These are phyloP conservation scores for Liriodendron chinense DNA, from an alignment of 164 flowering plant genomes.

Conservation along the genomic window DNA sequence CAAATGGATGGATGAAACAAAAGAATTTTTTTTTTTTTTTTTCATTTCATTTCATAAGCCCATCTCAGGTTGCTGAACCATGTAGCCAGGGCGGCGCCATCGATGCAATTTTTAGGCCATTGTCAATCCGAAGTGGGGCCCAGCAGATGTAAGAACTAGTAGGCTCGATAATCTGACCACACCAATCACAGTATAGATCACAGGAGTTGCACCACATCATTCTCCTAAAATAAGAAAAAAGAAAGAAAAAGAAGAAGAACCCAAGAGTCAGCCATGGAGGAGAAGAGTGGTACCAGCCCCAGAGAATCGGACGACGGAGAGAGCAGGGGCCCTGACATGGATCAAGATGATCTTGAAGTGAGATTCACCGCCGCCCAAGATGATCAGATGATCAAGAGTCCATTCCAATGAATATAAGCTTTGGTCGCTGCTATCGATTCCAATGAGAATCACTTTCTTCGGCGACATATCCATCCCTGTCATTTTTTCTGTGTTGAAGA, in stretches of 20 bases:
- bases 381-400: slow-evolving; percentile 7
- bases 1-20: too few relatives aligned
- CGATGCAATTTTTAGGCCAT: too few relatives aligned
- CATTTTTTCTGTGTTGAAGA: too few relatives aligned
- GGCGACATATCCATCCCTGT: background rate
- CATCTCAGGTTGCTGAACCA: too few relatives aligned
- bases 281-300: slow-evolving; percentile 7
- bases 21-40: too few relatives aligned
- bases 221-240: too few relatives aligned
- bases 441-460: slow-evolving; percentile 5
- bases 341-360: slow-evolving; percentile 5
- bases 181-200: background rate
- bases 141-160: too few relatives aligned
- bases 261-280: background rate
- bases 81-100: too few relatives aligned
- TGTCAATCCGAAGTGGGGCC: too few relatives aligned
- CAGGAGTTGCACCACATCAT: too few relatives aligned
- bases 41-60: too few relatives aligned
- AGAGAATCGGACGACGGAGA: background rate
- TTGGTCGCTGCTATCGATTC: slow-evolving; percentile 2
- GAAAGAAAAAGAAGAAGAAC: background rate
- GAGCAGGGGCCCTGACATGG: slow-evolving; percentile 6
- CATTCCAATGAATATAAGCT: slow-evolving; percentile 12
- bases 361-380: background rate
- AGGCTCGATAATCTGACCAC: background rate